Base-by-base conservation (phyloP, 805 yeast genomes). In the Saccharomycopsis sp. region DNA sequence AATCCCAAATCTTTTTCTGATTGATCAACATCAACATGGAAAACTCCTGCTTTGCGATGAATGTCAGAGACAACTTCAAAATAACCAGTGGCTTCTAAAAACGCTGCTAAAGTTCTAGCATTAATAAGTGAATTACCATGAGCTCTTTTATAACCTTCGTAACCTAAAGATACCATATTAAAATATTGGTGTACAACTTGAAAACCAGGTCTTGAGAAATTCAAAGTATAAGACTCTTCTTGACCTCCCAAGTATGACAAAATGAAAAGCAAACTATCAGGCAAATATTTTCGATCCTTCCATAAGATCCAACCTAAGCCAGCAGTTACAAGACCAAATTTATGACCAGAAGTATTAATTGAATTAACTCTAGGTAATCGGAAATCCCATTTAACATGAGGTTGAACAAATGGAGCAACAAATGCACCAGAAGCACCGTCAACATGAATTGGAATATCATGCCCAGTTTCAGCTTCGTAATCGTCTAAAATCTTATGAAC, bases 361-460 rank as follows among this genome's bases (percentile, higher is more conserved):
- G 89, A 79, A 51, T 74, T 77, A 38, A 88, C 97, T 50, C 96
- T 72, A 21, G 76, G 75, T 39, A 83, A 59, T 50, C 79, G 66
- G 66, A 88, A 89, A 61, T 87, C 96, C 96, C 96, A 88, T 54
- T 70, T 74, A 51, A 79, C 69, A 14, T 81, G 74, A 3, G 95
- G 94, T 59, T 72, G 81, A 23, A 77, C 62, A 57, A 88, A 84
- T 16, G 97, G 95, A 2, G 95, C 95, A 35, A 88, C 74, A 59
- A 88, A 77, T 1, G 83, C 97, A 47, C 96, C 96, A 17, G 87
- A 77, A 2, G 96, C 96, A 53, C 93, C 97, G 61, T 88, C 97
- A 22, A 89, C 93, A 59, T 88, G 97, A 57, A 88, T 86, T 38
- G 93, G 87, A 47, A 88, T 70, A 55, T 72, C 73, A 47, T 65